A percentile compares a stretch with the other conserved stretches of the same genome.
Conservation (phyloP, 257 asterid species). For the Solanum sparsipilum region DNA sequence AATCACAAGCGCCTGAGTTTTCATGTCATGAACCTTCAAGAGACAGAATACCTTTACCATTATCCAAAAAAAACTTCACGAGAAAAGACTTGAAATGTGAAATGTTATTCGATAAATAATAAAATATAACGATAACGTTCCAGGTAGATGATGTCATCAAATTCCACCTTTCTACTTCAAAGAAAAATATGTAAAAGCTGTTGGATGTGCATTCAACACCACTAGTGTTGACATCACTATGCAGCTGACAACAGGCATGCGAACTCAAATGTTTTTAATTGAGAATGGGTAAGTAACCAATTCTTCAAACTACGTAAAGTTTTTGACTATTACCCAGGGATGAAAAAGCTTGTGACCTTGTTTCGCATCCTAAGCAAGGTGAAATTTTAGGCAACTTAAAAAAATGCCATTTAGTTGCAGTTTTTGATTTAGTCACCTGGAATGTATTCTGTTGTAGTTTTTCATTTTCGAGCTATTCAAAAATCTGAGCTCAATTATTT, state of each 20-base stretch:
- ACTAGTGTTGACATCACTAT: not conserved
- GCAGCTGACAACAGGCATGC: not conserved
- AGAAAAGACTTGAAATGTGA: not conserved
- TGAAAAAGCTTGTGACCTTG: not conserved
- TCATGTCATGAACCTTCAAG: slow-evolving; percentile 55
- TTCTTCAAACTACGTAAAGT: not conserved
- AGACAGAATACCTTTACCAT: not conserved
- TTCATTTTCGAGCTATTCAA: not conserved
- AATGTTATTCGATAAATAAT: not conserved
- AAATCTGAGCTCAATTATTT: not conserved
- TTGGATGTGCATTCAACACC: not conserved
- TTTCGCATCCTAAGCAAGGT: not conserved
- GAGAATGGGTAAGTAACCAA: not conserved
- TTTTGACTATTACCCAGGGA: not conserved
- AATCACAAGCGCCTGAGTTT: slow-evolving; percentile 48
- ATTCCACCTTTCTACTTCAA: not conserved
- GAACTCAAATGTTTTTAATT: not conserved
- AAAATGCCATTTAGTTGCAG: not conserved
- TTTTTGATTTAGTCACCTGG: not conserved
- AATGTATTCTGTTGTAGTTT: not conserved
- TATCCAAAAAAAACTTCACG: not conserved
- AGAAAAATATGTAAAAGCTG: not conserved
- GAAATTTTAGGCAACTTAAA: not conserved
- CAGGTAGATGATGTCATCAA: not conserved
- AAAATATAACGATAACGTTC: not conserved